Percentiles rank a stretch among this genome's conserved stretches.
phyloP scores from a whole-genome alignment of 495 filamentous ascomycete species.

The Beverwykella pulmonaria region DNA sequence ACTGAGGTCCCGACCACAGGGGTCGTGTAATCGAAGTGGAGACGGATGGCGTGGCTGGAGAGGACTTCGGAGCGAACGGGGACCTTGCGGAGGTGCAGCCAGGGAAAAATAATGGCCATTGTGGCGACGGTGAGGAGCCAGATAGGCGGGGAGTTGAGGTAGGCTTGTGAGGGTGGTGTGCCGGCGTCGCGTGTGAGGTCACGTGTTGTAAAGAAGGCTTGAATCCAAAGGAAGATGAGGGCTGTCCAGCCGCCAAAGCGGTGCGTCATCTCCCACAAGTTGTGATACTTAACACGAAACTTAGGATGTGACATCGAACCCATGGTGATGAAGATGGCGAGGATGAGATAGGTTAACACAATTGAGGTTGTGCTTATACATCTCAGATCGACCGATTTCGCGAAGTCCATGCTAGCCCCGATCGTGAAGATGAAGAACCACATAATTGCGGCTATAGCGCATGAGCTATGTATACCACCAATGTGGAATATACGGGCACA shows the following conservation, averaged over 20 bases:
- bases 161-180: constrained; percentile 9
- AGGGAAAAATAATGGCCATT: constrained; percentile 31
- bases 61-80: constrained; percentile 33
- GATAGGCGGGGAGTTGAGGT: constrained; percentile 26
- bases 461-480: constrained; percentile 75
- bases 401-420: constrained; percentile 20
- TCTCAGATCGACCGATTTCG: background rate
- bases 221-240: constrained; percentile 48
- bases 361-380: constrained; percentile 13
- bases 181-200: constrained; percentile 1
- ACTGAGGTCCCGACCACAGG: constrained; percentile 23
- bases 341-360: constrained; percentile 19
- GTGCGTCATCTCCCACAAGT: constrained; percentile 60
- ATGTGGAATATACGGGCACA: constrained; percentile 75
- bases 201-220: constrained; percentile 20
- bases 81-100: constrained; percentile 29
- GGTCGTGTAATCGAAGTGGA: constrained; percentile 32
- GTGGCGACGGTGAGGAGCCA: constrained; percentile 32
- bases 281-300: constrained; percentile 54
- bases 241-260: constrained; percentile 60
- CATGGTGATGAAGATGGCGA: constrained; percentile 35
- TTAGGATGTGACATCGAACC: constrained; percentile 45
- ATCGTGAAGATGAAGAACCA: constrained; percentile 60
- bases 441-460: constrained; percentile 64
- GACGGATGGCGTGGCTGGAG: constrained; percentile 34